Conservation (phyloP, 2,329 filamentous ascomycete genomes). For the Curvularia lunata region DNA sequence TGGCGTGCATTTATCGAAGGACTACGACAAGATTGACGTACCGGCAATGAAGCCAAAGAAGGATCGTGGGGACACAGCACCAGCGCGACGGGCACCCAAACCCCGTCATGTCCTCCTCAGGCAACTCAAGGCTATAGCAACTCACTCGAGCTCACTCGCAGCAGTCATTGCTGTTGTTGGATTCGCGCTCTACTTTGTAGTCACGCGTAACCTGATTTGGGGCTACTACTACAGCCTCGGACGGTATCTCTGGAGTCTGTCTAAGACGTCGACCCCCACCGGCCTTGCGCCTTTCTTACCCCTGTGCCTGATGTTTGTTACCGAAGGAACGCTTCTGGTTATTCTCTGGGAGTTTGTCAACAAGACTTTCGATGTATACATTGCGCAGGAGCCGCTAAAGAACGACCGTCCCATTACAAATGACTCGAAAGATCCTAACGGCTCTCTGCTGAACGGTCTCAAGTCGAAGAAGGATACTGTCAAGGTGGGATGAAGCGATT, state of each 20-base stretch:
- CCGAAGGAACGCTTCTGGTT: slow-evolving; percentile 70
- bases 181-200: slow-evolving; percentile 36
- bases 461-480: slow-evolving; percentile 82
- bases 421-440: slow-evolving; percentile 89
- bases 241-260: slow-evolving; percentile 76
- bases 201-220: slow-evolving; percentile 42
- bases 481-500: slow-evolving; percentile 58
- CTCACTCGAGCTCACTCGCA: slow-evolving; percentile 39
- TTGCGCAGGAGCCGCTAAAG: slow-evolving; percentile 82
- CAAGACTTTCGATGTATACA: slow-evolving; percentile 77
- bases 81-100: slow-evolving; percentile 18
- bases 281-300: slow-evolving; percentile 63
- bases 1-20: slow-evolving; percentile 70
- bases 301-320: slow-evolving; percentile 59
- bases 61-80: slow-evolving; percentile 19
- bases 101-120: slow-evolving; percentile 30
- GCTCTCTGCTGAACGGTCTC: slow-evolving; percentile 82
- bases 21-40: slow-evolving; percentile 72
- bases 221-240: slow-evolving; percentile 70
- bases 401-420: slow-evolving; percentile 81
- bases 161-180: slow-evolving; percentile 56
- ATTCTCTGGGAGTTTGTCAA: slow-evolving; percentile 80
- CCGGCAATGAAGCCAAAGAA: slow-evolving; percentile 42
- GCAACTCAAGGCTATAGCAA: slow-evolving; percentile 26
- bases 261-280: slow-evolving; percentile 66